Conservation (phyloP, 164 flowering plant species). For the Stephania japonica region DNA sequence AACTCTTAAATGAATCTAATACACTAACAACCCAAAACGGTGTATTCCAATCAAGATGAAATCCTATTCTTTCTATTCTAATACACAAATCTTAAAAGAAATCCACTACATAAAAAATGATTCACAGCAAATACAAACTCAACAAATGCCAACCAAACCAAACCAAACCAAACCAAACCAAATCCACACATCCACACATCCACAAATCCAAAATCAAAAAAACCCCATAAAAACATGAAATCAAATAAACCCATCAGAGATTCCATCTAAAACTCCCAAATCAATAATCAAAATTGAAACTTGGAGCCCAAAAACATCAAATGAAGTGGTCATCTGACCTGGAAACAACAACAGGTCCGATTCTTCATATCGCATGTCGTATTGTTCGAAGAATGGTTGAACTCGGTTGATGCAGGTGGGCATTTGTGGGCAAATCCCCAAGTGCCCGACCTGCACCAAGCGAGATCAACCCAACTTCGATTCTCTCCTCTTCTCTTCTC, state of each 20-base stretch:
- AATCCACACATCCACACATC: background rate
- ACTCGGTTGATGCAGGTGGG: background rate
- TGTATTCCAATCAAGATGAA: background rate
- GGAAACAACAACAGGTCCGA: background rate
- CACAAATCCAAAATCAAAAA: background rate
- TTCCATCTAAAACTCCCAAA: background rate
- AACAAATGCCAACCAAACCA: background rate
- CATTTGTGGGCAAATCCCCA: background rate
- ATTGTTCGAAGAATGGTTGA: background rate
- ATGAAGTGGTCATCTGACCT: background rate
- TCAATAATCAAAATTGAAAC: background rate
- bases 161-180: background rate
- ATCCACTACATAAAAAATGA: background rate
- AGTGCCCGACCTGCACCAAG: conserved; percentile 3
- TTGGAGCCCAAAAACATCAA: background rate
- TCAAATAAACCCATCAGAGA: background rate
- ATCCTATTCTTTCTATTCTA: background rate
- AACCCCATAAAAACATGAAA: too few relatives aligned
- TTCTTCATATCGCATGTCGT: background rate
- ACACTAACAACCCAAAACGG: background rate
- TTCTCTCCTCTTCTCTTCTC: background rate
- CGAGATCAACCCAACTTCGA: background rate
- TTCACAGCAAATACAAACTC: background rate
- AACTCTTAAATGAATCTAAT: background rate
- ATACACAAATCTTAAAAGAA: background rate